Base-by-base conservation (phyloP, 176 grass and related monocot species). In the Phoenix dactylifera region DNA sequence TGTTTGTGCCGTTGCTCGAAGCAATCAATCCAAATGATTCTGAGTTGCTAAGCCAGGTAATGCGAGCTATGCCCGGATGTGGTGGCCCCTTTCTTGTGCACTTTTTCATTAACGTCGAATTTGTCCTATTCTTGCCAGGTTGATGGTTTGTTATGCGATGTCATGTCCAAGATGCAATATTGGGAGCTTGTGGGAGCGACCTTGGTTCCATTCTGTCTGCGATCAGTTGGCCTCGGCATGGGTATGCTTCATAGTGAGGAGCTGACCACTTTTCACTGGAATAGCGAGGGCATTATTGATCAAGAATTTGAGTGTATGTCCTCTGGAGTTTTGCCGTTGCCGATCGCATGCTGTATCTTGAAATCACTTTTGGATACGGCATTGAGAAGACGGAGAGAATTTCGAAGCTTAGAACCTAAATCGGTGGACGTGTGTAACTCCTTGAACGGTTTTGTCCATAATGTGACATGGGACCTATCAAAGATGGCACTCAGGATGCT, bases 401-500 rank as follows among this genome's bases (percentile, higher is more conserved):
- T 67, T 53, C 24, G 24, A 51, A 57, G 56, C 24, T 50, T 53
- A 49, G 77, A 54, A 24, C 50, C 10, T 20, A 22, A 18, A 10
- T 62, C 56, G 9, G 26, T 39, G 49, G 54, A 51, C 4, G 49
- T 16, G 3, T 56, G 30, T 19, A 57, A 58, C 3, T 17, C 70
- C 28, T 76, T 89, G 16, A 57, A 81, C 48, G 49, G 16, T 3
- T 30, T 90, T 53, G 60, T 84, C 20, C 72, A 83, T 20, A 87
- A 77, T 68, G 67, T 95, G 74, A 77, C 83, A 12, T 87, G 83
- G 86, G 86, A 90, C 58, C 25, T 95, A 60, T 84, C 86, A 26
- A 82, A 56, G 26, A 48, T 89, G 65, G 68, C 75, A 54, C 80
- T 90, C 72, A 76, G 74, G 54, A 80, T 86, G 71, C 77, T 87